A percentile compares a stretch with the other conserved stretches of the same genome.
Evolutionary conservation across 495 filamentous ascomycete species (phyloP).

Genomic region (Parachaetomium inaequale): DNA sequence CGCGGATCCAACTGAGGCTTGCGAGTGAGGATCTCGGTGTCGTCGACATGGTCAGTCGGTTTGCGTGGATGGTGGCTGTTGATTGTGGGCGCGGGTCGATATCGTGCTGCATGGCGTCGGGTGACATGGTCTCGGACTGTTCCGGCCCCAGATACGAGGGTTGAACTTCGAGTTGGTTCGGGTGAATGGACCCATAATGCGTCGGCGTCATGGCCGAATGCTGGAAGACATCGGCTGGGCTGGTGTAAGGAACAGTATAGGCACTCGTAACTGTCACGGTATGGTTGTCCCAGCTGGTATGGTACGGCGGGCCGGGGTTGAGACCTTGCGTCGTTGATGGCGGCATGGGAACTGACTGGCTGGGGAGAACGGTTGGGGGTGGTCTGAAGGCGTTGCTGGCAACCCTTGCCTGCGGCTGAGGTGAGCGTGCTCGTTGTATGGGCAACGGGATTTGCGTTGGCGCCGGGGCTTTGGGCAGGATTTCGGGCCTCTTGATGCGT

Average conservation of each 20-base stretch:
- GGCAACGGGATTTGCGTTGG: conserved; percentile 26
- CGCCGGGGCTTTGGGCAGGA: conserved; percentile 18
- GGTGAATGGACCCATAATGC: conserved; percentile 18
- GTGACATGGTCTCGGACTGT: conserved; percentile 1
- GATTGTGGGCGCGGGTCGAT: conserved; percentile 13
- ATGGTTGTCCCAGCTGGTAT: conserved; percentile 18
- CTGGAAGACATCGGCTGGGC: conserved; percentile 18
- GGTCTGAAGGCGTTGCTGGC: conserved; percentile 5
- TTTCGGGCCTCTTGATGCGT: conserved; percentile 22
- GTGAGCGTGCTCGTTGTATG: conserved; percentile 22
- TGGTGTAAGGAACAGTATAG: conserved; percentile 24
- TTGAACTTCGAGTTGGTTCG: conserved; percentile 15
- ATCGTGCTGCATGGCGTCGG: conserved; percentile 18
- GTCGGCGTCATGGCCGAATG: conserved; percentile 14
- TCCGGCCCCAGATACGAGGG: conserved; percentile 12
- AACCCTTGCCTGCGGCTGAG: conserved; percentile 14
- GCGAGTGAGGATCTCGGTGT: conserved; percentile 28
- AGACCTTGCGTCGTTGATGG: conserved; percentile 8
- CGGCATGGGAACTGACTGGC: conserved; percentile 15
- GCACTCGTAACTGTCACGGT: conserved; percentile 13
- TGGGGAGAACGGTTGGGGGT: conserved; percentile 10
- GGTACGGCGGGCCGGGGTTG: conserved; percentile 14
- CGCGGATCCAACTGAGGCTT: conserved; percentile 24
- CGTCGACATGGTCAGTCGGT: conserved; percentile 15
- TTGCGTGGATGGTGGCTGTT: conserved; percentile 17